These are phyloP conservation scores for Clitocybe nebularis DNA, from an alignment of 1,284 basidiomycete species.

Conservation along the genomic window DNA sequence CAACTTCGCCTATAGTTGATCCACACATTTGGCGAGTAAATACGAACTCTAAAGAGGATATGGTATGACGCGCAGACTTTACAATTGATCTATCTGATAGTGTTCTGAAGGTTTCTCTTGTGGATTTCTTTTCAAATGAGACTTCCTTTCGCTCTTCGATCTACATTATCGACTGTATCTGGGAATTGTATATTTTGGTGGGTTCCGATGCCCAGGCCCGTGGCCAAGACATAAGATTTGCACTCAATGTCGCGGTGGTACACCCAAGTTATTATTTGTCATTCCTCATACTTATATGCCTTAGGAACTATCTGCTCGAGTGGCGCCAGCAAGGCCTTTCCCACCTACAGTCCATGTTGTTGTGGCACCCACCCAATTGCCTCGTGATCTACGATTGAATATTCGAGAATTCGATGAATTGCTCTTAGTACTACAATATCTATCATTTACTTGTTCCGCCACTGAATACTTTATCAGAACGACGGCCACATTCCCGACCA, in stretches of 20 bases:
- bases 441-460: constrained; percentile 7
- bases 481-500: constrained; percentile 59
- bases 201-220: constrained; percentile 57
- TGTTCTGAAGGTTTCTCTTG: constrained; percentile 24
- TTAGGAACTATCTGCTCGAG: constrained; percentile 51
- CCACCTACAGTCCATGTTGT: constrained; percentile 67
- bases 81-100: neutral
- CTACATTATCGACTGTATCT: constrained; percentile 66
- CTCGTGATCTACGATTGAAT: constrained; percentile 60
- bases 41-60: constrained; percentile 25
- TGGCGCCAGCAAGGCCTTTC: constrained; percentile 56
- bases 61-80: constrained; percentile 31
- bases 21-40: constrained; percentile 60
- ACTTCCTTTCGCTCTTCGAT: constrained; percentile 35
- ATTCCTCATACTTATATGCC: constrained; percentile 5
- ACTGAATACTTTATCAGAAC: constrained; percentile 42
- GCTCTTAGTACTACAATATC: constrained; percentile 40
- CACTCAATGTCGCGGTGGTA: constrained; percentile 54
- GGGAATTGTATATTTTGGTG: constrained; percentile 78
- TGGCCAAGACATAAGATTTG: constrained; percentile 57
- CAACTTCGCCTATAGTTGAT: constrained; percentile 30
- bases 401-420: constrained; percentile 65
- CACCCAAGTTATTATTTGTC: constrained; percentile 14
- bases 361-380: constrained; percentile 67
- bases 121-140: constrained; percentile 31